A percentile compares a stretch with the other conserved stretches of the same genome.
These are phyloP conservation scores for Anthracocystis walkeri DNA, from an alignment of 1,284 basidiomycete genomes.

Conservation along the genomic window DNA sequence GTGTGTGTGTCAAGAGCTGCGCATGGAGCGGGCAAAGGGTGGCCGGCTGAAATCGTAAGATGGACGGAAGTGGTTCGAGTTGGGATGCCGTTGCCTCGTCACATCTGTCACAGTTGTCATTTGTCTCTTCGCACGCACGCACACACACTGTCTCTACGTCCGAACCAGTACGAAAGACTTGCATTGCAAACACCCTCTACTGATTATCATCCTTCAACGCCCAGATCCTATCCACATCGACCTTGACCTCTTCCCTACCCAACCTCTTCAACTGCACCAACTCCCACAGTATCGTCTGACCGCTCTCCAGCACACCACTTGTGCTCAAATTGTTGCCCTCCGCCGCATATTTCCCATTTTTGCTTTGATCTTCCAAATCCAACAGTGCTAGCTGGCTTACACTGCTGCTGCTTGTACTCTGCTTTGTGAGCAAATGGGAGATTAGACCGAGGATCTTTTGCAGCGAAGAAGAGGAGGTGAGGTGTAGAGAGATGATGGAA, in stretches of 20 bases:
- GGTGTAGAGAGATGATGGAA: constrained; percentile 48
- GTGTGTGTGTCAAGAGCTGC: too few relatives aligned
- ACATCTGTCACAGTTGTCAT: too few relatives aligned
- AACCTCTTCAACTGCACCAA: constrained; percentile 3
- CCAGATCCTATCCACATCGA: constrained; percentile 21
- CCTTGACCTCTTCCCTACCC: constrained; percentile 3
- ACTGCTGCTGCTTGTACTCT: constrained; percentile 6
- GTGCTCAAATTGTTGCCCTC: constrained; percentile 25
- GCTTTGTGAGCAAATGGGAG: constrained; percentile 27
- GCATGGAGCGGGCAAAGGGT: too few relatives aligned
- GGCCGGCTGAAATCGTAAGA: too few relatives aligned
- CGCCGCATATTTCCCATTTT: constrained; percentile 26
- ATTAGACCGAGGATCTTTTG: constrained; percentile 14
- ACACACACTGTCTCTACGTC: too few relatives aligned
- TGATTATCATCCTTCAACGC: constrained; percentile 19
- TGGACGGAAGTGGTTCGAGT: too few relatives aligned
- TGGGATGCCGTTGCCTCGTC: too few relatives aligned
- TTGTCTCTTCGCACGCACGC: too few relatives aligned
- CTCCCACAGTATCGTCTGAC: constrained; percentile 40
- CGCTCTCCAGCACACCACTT: constrained; percentile 15
- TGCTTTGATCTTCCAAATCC: constrained; percentile 30
- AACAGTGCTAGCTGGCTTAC: constrained; percentile 32
- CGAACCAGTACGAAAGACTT: too few relatives aligned
- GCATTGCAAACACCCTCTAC: neutral
- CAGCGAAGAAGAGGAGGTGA: neutral